phyloP scores from a whole-genome alignment of 2,329 filamentous ascomycete species.

The Monosporascus cannonballus region DNA sequence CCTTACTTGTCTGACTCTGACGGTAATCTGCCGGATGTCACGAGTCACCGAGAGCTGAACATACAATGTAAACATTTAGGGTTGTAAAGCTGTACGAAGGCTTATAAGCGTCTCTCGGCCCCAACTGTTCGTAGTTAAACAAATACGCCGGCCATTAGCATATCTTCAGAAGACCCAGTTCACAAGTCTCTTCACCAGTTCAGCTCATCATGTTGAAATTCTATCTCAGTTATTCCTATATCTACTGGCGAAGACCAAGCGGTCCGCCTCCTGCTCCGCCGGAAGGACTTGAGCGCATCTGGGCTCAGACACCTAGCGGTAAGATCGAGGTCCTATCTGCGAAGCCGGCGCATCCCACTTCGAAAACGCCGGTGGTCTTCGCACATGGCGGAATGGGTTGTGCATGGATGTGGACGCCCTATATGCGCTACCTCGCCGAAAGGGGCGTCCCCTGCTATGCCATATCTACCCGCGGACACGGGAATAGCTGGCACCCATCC shows the following conservation, averaged over 20 bases:
- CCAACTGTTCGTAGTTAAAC: too few species aligned
- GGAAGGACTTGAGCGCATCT: slow-evolving; percentile 34
- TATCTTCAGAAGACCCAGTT: too few species aligned
- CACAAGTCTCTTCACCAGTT: background rate
- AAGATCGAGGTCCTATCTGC: slow-evolving; percentile 43
- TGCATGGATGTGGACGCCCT: slow-evolving; percentile 46
- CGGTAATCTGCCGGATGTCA: too few species aligned
- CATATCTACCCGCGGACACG: slow-evolving; percentile 46
- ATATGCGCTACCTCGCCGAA: slow-evolving; percentile 41
- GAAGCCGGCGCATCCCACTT: slow-evolving; percentile 18
- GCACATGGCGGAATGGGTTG: slow-evolving; percentile 49
- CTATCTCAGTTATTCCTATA: slow-evolving; percentile 26
- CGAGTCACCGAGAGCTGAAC: too few species aligned
- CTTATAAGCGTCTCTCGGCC: too few species aligned
- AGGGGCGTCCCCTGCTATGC: slow-evolving; percentile 44
- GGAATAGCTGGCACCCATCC: slow-evolving; percentile 43
- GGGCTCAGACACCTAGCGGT: slow-evolving; percentile 37
- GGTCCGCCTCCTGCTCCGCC: slow-evolving; percentile 27
- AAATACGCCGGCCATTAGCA: too few species aligned
- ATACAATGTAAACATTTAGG: too few species aligned
- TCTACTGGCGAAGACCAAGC: slow-evolving; percentile 24
- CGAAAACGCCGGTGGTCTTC: slow-evolving; percentile 39
- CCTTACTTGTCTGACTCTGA: too few species aligned
- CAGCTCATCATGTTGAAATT: slow-evolving; percentile 15
- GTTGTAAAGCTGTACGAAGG: too few species aligned